Evolutionary conservation across 306 rosid genomes (phyloP).

Genomic region (Malus asiatica): DNA sequence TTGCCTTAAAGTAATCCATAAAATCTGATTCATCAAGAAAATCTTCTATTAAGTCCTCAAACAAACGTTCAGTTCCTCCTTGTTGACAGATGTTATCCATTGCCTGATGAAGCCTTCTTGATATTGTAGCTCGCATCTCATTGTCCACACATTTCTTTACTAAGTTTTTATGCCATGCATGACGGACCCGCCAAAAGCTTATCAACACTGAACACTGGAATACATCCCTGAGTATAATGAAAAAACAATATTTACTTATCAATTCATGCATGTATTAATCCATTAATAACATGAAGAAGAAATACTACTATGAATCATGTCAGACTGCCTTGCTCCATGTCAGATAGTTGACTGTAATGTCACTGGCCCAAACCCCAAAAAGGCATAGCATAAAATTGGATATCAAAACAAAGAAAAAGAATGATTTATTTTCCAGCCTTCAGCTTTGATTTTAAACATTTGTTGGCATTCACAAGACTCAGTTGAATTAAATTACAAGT

Average conservation of each 20-base stretch:
- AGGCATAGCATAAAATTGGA: constrained; percentile 4
- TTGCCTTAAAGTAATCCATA: constrained; percentile 80
- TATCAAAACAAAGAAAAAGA: too few species aligned
- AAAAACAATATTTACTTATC: constrained; percentile 12
- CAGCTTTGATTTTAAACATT: too few species aligned
- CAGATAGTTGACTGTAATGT: constrained; percentile 4
- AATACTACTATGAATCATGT: too few species aligned
- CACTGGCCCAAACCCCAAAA: constrained; percentile 10
- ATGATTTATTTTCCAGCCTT: too few species aligned
- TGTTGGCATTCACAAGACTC: too few species aligned
- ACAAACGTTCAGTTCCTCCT: constrained; percentile 44
- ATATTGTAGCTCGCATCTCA: constrained; percentile 58
- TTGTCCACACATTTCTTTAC: constrained; percentile 45
- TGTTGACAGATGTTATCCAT: constrained; percentile 49
- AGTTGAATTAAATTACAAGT: too few species aligned
- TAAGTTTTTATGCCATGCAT: constrained; percentile 78
- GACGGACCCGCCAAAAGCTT: constrained; percentile 78
- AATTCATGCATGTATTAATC: not conserved
- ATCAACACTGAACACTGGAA: constrained; percentile 68
- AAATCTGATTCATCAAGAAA: constrained; percentile 59
- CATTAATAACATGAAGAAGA: constrained; percentile 2
- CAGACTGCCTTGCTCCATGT: too few species aligned
- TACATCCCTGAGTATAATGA: constrained; percentile 63
- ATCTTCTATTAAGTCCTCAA: constrained; percentile 68
- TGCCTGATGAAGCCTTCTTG: constrained; percentile 47